Base-by-base conservation (phyloP, 768 basidiomycete genomes). In the Chalciporus chontae region DNA sequence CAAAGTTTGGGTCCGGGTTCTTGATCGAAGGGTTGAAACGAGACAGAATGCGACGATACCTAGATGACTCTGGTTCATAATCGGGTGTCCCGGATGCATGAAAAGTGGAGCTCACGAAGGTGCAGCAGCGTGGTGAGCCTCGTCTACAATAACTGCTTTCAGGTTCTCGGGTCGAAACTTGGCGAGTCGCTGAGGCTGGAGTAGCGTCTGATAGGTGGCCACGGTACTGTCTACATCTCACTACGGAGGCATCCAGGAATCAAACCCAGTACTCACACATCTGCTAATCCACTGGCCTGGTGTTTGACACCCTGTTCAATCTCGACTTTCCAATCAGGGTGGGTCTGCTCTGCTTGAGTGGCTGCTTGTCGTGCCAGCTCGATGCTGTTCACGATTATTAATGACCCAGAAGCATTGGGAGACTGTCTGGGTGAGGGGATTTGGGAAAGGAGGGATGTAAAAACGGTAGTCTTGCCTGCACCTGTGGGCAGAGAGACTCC, bases 91-190 rank as follows among this genome's bases (percentile, higher is more conserved):
- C 26, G 3, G 13, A 32, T 26, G 8, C 26, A 26, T 24, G 21
- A 42, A 19, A 29, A 18, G 34, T n/a, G n/a, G n/a, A 15, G n/a
- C 31, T 47, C 70, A 94, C 83, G 94, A 93, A 26, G 86, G 84
- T 8, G 94, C 90, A 34, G 90, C 94, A 24, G 94, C 89, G 67
- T 98, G 95, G 64, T 97, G 95, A 0, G 94, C 94, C 69, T 96
- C 94, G 60, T 96, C 94, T 3, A 96, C 75, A 40, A 95, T 83
- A 51, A 96, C 74, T 14, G 85, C 87, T 59, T 87, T 91, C 53
- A 90, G 68, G 40, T 53, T 60, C 9, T 66, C 60, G 3, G 87
- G 85, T 60, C 84, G 74, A 63, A 94, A 95, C 64, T 94, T 95
- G 6, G 73, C 73, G 47, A 93, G 62, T 17, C 90, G 77, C 8